Evolutionary conservation across 441 rosid species (phyloP), one percentile per base, ranked within the genome.

Genomic region (Codiaeum variegatum): DNA sequence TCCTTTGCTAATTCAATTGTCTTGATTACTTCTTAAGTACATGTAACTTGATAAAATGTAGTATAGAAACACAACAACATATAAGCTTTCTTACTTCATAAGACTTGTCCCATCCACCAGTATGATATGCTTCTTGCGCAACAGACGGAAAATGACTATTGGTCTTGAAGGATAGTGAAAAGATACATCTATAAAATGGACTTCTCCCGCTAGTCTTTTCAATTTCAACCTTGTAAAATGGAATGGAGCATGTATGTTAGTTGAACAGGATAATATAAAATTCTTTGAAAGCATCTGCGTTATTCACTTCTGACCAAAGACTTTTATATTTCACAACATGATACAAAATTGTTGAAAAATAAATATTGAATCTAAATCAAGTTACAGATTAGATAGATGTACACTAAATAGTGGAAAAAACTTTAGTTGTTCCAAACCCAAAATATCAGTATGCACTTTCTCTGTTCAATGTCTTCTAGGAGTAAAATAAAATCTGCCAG

Each of bases 121-220:
- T n/a, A n/a, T n/a, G n/a, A n/a, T n/a, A n/a, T n/a, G n/a, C n/a
- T n/a, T n/a, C n/a, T n/a, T n/a, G n/a, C n/a, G n/a, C n/a, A n/a
- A n/a, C n/a, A n/a, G n/a, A n/a, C n/a, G n/a, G n/a, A n/a, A n/a
- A n/a, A n/a, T n/a, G n/a, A 92, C 97, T 81, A 67, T 85, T 69
- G 72, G 82, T 82, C 99, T 86, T 67, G 93, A 86, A 75, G 93
- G 81, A 81, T 94, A 94, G 71, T 71, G 74, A 74, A 94, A 94
- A 16, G 97, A 88, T 32, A 91, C 90, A 79, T 92, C 76, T 64
- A 76, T 77, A 59, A 94, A 92, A 76, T 88, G 84, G 24, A 94
- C 72, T 71, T 73, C 83, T 72, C 97, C 97, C 72, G 71, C 72
- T 77, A 88, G 83, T 83, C 81, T 85, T 66, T 82, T 90, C 82